Evolutionary conservation across 208 protist species (phyloP).

Genomic region (Crithidia expoeki): DNA sequence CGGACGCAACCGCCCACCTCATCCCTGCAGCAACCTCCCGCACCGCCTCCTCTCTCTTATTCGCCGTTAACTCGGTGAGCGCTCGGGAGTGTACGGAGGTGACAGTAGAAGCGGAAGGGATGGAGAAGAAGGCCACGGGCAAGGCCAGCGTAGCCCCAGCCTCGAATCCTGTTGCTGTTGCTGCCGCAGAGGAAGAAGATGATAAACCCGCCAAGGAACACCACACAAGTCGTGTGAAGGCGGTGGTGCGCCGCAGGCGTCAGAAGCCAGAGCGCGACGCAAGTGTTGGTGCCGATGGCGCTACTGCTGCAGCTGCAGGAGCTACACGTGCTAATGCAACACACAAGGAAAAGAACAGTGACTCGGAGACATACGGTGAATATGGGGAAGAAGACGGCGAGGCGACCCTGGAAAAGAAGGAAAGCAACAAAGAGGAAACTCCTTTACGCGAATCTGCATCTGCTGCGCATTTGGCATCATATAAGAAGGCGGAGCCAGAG

Average conservation of each 20-base stretch:
- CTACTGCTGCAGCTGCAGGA: no score
- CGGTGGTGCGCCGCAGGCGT: constrained; percentile 14
- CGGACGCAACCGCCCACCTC: neutral
- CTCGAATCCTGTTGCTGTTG: neutral
- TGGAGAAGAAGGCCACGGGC: neutral
- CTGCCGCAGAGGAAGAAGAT: neutral
- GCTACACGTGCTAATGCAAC: neutral
- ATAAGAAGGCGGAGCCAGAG: neutral
- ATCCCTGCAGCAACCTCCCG: neutral
- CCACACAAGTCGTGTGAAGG: constrained; percentile 12
- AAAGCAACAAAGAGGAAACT: neutral
- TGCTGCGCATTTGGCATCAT: neutral
- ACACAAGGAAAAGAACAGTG: neutral
- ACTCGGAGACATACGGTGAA: neutral
- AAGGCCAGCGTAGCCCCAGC: neutral
- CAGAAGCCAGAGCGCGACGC: constrained; percentile 12
- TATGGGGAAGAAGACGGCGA: neutral
- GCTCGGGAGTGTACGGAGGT: neutral
- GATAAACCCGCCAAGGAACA: neutral
- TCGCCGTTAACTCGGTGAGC: neutral
- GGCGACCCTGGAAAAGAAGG: neutral
- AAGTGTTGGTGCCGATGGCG: neutral
- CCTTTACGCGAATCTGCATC: neutral
- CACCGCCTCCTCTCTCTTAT: constrained; percentile 11
- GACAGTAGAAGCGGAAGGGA: neutral